Evolutionary conservation across 352 stramenopile genomes (phyloP).

Genomic region (Blastocystis sp.): DNA sequence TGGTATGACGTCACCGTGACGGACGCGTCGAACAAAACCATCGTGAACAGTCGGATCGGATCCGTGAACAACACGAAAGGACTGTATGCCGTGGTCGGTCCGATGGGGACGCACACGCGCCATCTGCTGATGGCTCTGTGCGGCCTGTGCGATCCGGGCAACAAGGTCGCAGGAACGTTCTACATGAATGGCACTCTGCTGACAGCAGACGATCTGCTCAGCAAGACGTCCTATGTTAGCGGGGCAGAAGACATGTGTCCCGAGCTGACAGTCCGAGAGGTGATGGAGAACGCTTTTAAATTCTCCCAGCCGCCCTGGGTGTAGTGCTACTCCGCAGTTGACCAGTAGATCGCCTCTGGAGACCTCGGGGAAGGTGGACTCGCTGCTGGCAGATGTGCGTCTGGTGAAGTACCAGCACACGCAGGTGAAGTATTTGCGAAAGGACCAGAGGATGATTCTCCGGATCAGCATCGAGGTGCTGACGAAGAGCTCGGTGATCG

Average conservation of each 20-base stretch:
- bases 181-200: slow-evolving; percentile 30
- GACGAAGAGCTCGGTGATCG: slow-evolving; percentile 9
- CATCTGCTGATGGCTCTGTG: slow-evolving; percentile 48
- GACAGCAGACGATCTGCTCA: background rate
- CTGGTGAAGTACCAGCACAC: background rate
- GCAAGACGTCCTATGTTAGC: slow-evolving; percentile 18
- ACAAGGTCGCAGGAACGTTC: slow-evolving; percentile 23
- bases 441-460: slow-evolving; percentile 33
- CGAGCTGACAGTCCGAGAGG: slow-evolving; percentile 20
- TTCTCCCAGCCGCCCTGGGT: slow-evolving; percentile 26
- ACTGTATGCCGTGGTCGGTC: slow-evolving; percentile 21
- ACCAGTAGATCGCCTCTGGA: background rate
- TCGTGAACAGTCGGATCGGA: slow-evolving; percentile 51
- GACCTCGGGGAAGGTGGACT: background rate
- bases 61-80: slow-evolving; percentile 48
- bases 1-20: slow-evolving; percentile 43
- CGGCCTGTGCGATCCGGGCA: background rate
- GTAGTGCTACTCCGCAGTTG: background rate
- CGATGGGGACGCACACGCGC: slow-evolving; percentile 31
- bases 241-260: slow-evolving; percentile 26
- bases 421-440: background rate
- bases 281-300: background rate
- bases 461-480: slow-evolving; percentile 30
- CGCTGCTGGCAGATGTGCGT: background rate
- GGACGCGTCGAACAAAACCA: background rate